Conservation (phyloP, 1,139 yeast genomes). For the Meyerozyma elateridarum region DNA sequence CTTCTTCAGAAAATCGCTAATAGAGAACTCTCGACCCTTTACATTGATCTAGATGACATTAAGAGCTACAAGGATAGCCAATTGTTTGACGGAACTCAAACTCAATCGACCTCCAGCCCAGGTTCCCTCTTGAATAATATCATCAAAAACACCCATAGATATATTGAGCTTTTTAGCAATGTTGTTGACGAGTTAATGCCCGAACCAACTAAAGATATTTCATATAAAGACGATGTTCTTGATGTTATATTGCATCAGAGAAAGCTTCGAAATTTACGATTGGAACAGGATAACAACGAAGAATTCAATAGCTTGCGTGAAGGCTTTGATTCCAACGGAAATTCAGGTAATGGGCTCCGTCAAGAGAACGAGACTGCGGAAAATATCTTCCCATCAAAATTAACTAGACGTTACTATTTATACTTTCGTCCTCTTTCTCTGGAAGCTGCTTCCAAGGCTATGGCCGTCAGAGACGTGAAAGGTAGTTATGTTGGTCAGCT, state of each 20-base stretch:
- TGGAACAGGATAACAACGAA: slow-evolving; percentile 61
- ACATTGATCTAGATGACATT: slow-evolving; percentile 81
- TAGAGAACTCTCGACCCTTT: slow-evolving; percentile 64
- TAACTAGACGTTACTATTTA: slow-evolving; percentile 80
- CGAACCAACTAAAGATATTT: slow-evolving; percentile 67
- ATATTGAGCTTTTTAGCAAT: slow-evolving; percentile 68
- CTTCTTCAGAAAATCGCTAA: slow-evolving; percentile 80
- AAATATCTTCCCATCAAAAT: slow-evolving; percentile 72
- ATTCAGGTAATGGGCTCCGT: slow-evolving; percentile 16
- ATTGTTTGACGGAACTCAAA: slow-evolving; percentile 18
- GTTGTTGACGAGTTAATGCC: slow-evolving; percentile 84
- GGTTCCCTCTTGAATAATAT: slow-evolving; percentile 51
- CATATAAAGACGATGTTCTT: slow-evolving; percentile 83
- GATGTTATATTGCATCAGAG: slow-evolving; percentile 93
- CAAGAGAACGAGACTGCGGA: slow-evolving; percentile 23
- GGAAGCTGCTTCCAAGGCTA: slow-evolving; percentile 46
- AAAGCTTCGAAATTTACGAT: slow-evolving; percentile 70
- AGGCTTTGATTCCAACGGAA: slow-evolving; percentile 24
- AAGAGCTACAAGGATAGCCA: slow-evolving; percentile 56
- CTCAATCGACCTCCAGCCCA: slow-evolving; percentile 20
- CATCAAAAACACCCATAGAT: slow-evolving; percentile 70
- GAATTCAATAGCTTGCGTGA: slow-evolving; percentile 40
- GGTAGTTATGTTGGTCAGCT: slow-evolving; percentile 81
- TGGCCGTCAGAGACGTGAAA: slow-evolving; percentile 86
- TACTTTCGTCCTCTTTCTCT: slow-evolving; percentile 78